These are phyloP conservation scores for Leptographium lundbergii DNA, from an alignment of 2,329 filamentous ascomycete genomes.

Conservation along the genomic window DNA sequence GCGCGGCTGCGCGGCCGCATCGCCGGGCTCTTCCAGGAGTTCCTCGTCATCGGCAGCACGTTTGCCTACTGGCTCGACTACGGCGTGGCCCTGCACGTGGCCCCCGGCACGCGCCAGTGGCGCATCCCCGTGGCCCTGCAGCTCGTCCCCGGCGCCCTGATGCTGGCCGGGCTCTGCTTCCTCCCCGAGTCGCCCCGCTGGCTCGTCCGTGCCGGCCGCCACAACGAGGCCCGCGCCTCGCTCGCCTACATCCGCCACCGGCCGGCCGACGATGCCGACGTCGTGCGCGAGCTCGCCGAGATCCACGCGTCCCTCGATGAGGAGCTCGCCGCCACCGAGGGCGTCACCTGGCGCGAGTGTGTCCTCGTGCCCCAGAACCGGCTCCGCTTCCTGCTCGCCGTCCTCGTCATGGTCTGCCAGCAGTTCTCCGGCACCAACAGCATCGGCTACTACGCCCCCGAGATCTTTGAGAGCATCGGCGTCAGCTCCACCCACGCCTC, in stretches of 20 bases:
- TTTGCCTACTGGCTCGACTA: constrained; percentile 32
- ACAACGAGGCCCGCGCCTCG: constrained; percentile 51
- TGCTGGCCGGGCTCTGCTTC: constrained; percentile 49
- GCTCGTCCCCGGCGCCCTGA: constrained; percentile 51
- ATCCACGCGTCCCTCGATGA: constrained; percentile 36
- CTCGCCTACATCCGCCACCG: constrained; percentile 61
- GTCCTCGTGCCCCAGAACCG: not conserved
- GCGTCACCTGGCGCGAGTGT: constrained; percentile 16
- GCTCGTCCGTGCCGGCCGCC: constrained; percentile 60
- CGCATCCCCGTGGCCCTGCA: constrained; percentile 40
- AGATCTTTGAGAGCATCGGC: constrained; percentile 51
- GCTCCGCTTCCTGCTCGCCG: not conserved
- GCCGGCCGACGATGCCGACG: constrained; percentile 52
- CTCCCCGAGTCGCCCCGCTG: constrained; percentile 66
- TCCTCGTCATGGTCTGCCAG: constrained; percentile 19
- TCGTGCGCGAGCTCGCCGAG: constrained; percentile 58
- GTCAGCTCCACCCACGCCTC: constrained; percentile 42
- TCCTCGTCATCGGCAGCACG: constrained; percentile 29
- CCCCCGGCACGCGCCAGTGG: constrained; percentile 29
- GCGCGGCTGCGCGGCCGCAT: constrained; percentile 30
- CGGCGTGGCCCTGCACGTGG: constrained; percentile 25
- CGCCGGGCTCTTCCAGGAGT: constrained; percentile 31
- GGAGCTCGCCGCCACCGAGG: not conserved
- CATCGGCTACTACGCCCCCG: constrained; percentile 51
- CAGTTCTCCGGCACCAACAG: constrained; percentile 68